Base-by-base conservation (phyloP, 371 early-diverging fungal genomes). In the Mortierella sp. region DNA sequence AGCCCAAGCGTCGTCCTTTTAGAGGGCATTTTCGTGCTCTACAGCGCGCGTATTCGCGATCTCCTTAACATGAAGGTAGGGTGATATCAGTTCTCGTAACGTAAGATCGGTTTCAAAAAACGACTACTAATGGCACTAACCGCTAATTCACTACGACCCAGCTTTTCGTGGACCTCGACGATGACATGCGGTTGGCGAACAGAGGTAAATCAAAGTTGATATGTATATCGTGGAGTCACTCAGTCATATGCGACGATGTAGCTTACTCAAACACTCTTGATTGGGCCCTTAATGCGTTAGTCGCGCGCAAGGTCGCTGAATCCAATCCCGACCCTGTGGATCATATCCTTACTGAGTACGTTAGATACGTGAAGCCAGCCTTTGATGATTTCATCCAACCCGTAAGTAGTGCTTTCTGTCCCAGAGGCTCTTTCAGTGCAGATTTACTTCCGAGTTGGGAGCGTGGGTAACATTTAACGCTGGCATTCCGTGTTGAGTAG, bases 11-110 rank as follows among this genome's bases (percentile, higher is more conserved):
- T 97, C 1, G 83, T 97, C 44, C 91, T 96, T 23, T 91, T 95
- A 72, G 96, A 97, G 70, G 97, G 97, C 34, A 96, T 96, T 47
- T 91, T 95, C 79, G 95, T 92, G 0, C 84, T 96, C 24, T 93
- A 94, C 70, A 94, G 94, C 66, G 84, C 89, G 28, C 76, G 72
- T 48, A 89, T 95, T 37, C 84, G 91, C n/a, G 86, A 91, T 28
- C 79, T 93, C 62, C 90, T 97, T 94, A 95, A 97, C 79, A 78
- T 97, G 63, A 95, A 92, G 90, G 88, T 91, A 82, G 0, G 21
- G 2, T 12, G n/a, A n/a, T n/a, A n/a, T n/a, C n/a, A n/a, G n/a
- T n/a, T n/a, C n/a, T n/a, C n/a, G n/a, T n/a, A n/a, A n/a, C n/a
- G n/a, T n/a, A n/a, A n/a, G n/a, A 4, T 5, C 1, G 19, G 0